phyloP scores from a whole-genome alignment of 345 rosid species.

The Dipteronia dyeriana region DNA sequence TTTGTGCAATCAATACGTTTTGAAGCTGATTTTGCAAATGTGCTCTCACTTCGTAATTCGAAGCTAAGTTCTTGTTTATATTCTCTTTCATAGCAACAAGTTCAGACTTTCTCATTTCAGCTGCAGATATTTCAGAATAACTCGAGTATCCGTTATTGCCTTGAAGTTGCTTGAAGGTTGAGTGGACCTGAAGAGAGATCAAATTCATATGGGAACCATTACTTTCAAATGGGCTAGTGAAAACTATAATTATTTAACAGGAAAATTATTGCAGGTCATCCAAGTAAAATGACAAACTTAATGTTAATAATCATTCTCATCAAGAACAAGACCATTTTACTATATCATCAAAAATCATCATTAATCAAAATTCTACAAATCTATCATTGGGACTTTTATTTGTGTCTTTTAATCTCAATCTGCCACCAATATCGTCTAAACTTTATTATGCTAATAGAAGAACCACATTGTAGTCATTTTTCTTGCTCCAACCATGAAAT shows the following conservation, averaged over 20 bases:
- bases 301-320: background rate
- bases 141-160: conserved; percentile 32
- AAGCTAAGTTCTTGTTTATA: conserved; percentile 29
- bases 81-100: conserved; percentile 33
- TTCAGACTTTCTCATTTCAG: conserved; percentile 42
- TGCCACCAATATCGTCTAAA: no score
- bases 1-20: conserved; percentile 5
- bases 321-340: background rate
- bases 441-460: no score
- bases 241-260: background rate
- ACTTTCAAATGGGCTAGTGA: background rate
- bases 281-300: background rate
- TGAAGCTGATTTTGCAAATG: conserved; percentile 37
- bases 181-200: conserved; percentile 32
- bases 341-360: background rate
- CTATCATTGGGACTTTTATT: background rate
- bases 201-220: background rate
- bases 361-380: background rate
- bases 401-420: no score
- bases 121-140: conserved; percentile 39
- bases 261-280: background rate
- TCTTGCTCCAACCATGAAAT: no score
- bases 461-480: no score
- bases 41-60: conserved; percentile 32
- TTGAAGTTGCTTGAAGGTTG: conserved; percentile 38